Base-by-base conservation (phyloP, 2,329 filamentous ascomycete species). In the Alternaria triticina region DNA sequence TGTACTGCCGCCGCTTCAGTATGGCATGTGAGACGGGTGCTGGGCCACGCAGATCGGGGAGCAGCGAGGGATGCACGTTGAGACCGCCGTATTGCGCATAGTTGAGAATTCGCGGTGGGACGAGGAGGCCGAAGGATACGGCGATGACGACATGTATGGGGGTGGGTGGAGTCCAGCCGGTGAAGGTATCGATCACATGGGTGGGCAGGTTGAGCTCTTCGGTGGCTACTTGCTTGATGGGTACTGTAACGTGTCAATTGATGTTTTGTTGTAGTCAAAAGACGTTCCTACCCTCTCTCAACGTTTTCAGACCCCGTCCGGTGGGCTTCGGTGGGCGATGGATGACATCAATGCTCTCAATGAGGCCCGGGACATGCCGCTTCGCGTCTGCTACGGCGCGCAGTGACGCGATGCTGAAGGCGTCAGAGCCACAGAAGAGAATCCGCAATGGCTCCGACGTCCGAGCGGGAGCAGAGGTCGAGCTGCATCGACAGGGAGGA, bases 361-460 rank as follows among this genome's bases (percentile, higher is more conserved):
- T 57, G 30, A 80, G 74, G 10, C 58, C 33, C 6, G 73, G 70
- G 5, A 71, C 62, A 6, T 67, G 49, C 9, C 73, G 64, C 56
- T 89, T 85, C 74, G 93, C 90, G 6, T 82, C 74, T 70, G 90
- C 79, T 33, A 99, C 82, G 6, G 91, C 91, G 62, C 83, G 82
- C 54, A 99, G 83, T 2, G 93, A 93, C 56, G 86, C 87, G 73
- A 91, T 91, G 82, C 95, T 97, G 80, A 98, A 97, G 3, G 89
- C 86, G 79, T 99, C 96, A 4, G 95, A 96, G 66, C 96, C 96
- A 81, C 94, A 98, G 81, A 97, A 99, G 5, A 99, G 86, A 57
- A 99, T 93, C 33, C 90, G 87, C 30, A 99, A 84, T 4, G 93
- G 91, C 15, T 85, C 75, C 12, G 62, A 22, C 15, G 17, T 25